A percentile compares a stretch with the other conserved stretches of the same genome.
Conservation (phyloP, 495 filamentous ascomycete species). For the Clohesyomyces aquaticus region DNA sequence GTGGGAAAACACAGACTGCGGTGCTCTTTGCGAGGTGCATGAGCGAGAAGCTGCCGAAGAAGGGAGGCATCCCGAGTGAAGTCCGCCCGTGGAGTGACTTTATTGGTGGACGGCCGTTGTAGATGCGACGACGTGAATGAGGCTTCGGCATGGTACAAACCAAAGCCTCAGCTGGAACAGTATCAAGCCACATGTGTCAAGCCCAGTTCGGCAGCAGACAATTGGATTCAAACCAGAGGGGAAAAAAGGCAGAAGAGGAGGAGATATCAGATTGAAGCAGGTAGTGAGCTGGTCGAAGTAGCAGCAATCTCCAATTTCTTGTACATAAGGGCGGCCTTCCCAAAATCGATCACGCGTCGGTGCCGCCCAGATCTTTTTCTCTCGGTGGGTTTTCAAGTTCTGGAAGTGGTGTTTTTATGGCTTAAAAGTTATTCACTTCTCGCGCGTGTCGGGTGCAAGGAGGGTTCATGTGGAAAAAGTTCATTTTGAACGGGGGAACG, state of each 20-base stretch:
- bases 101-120: constrained; percentile 87
- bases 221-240: too few relatives aligned
- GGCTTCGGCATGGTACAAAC: neutral
- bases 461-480: too few relatives aligned
- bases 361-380: neutral
- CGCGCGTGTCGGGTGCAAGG: too few relatives aligned
- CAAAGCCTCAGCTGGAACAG: too few relatives aligned
- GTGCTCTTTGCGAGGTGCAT: constrained; percentile 94
- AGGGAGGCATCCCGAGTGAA: constrained; percentile 81
- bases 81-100: constrained; percentile 95
- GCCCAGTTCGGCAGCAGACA: too few relatives aligned
- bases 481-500: too few relatives aligned
- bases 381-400: neutral
- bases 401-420: too few relatives aligned
- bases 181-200: too few relatives aligned
- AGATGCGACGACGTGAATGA: constrained; percentile 35
- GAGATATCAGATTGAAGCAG: neutral
- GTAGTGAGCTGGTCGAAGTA: too few relatives aligned
- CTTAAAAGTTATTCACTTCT: too few relatives aligned
- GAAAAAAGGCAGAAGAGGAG: neutral
- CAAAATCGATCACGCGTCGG: neutral
- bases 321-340: neutral
- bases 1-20: constrained; percentile 68
- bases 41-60: constrained; percentile 87
- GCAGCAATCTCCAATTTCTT: neutral